A percentile compares a stretch with the other conserved stretches of the same genome.
phyloP scores from a whole-genome alignment of 75 land plant genomes.

The Azolla pinnata region DNA sequence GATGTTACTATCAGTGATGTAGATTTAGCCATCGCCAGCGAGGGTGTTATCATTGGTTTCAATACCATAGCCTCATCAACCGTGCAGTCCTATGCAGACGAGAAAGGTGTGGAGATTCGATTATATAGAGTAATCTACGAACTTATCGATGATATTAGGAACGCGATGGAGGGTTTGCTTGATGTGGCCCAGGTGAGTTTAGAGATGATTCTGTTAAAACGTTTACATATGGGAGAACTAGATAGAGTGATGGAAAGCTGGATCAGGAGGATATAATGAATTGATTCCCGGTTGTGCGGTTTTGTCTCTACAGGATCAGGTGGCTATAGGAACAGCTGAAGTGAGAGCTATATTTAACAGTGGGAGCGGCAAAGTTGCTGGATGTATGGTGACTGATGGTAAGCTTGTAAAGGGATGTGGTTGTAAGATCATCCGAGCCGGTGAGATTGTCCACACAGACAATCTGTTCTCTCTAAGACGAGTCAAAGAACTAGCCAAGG shows the following conservation, averaged over 20 bases:
- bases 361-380: conserved; percentile 94
- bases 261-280: no score
- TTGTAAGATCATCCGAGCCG: conserved; percentile 50
- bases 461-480: conserved; percentile 63
- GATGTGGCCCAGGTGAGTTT: conserved; percentile 62
- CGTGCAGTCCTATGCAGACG: conserved; percentile 66
- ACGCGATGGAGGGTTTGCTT: conserved; percentile 95
- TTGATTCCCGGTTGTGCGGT: background rate
- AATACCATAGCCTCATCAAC: conserved; percentile 71
- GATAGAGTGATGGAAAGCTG: no score
- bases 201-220: background rate
- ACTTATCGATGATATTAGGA: conserved; percentile 85
- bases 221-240: no score
- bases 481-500: conserved; percentile 87
- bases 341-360: conserved; percentile 85
- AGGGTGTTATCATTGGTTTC: conserved; percentile 83
- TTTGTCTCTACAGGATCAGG: conserved; percentile 52
- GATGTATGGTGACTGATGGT: conserved; percentile 95
- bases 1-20: conserved; percentile 84
- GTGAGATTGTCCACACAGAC: conserved; percentile 48
- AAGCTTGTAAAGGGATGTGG: conserved; percentile 81
- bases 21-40: conserved; percentile 80
- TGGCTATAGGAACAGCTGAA: conserved; percentile 78
- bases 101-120: conserved; percentile 77
- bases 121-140: conserved; percentile 88